Evolutionary conservation across 768 basidiomycete species (phyloP).

Genomic region (Suillus sp.): DNA sequence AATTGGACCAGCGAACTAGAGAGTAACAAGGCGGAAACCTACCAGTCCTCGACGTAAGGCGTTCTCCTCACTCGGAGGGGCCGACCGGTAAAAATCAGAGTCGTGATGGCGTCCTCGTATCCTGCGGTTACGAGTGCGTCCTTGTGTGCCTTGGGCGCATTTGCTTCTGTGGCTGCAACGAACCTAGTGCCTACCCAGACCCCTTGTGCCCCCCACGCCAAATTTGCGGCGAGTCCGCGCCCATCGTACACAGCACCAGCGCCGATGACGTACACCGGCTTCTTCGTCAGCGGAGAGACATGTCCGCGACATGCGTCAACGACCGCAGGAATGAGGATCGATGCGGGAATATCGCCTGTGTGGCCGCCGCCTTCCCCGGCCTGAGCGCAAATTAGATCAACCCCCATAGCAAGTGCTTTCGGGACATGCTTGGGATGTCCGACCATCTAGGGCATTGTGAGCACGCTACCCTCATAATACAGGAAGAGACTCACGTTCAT

Average conservation of each 20-base stretch:
- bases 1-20: background rate
- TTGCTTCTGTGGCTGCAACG: slow-evolving; percentile 79
- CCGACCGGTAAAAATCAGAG: slow-evolving; percentile 88
- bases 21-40: slow-evolving; percentile 22
- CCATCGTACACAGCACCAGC: slow-evolving; percentile 94
- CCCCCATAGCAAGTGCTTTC: slow-evolving; percentile 81
- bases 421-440: slow-evolving; percentile 91
- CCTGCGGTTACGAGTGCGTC: slow-evolving; percentile 69
- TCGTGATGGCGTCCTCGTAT: slow-evolving; percentile 79
- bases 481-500: slow-evolving; percentile 67
- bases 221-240: slow-evolving; percentile 81
- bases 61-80: slow-evolving; percentile 86
- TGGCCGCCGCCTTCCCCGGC: slow-evolving; percentile 90
- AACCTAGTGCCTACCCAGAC: slow-evolving; percentile 92
- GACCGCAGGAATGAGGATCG: slow-evolving; percentile 88
- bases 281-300: slow-evolving; percentile 77
- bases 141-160: slow-evolving; percentile 84
- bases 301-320: slow-evolving; percentile 81
- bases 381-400: slow-evolving; percentile 93
- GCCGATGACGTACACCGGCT: slow-evolving; percentile 85
- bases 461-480: background rate
- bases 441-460: slow-evolving; percentile 58
- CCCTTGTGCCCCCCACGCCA: slow-evolving; percentile 87
- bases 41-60: slow-evolving; percentile 86
- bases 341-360: slow-evolving; percentile 83